phyloP scores from a whole-genome alignment of 768 basidiomycete genomes.

The Pleurotus sapidus region DNA sequence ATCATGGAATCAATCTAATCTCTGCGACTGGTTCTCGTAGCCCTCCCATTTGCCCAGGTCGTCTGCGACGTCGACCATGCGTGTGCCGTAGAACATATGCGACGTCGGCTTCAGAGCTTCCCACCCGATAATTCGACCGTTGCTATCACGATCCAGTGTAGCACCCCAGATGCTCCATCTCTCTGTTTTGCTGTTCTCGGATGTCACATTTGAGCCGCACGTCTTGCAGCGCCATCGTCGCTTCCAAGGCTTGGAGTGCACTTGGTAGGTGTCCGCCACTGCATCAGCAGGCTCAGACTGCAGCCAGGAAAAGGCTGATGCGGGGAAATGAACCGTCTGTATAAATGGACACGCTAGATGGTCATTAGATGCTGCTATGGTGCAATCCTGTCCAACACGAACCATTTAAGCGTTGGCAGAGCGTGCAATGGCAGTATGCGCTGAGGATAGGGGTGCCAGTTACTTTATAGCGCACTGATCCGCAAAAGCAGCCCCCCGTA shows the following conservation, averaged over 20 bases:
- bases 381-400: constrained; percentile 11
- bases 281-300: constrained; percentile 28
- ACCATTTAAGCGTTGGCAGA: constrained; percentile 65
- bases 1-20: constrained; percentile 16
- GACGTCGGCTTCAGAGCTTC: constrained; percentile 56
- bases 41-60: constrained; percentile 62
- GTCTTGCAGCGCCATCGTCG: constrained; percentile 59
- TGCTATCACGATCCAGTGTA: constrained; percentile 49
- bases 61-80: constrained; percentile 55
- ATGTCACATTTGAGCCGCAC: constrained; percentile 55
- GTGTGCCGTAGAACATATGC: constrained; percentile 67
- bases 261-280: constrained; percentile 44
- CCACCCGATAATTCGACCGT: constrained; percentile 50
- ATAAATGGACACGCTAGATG: constrained; percentile 56
- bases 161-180: constrained; percentile 60
- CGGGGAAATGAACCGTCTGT: constrained; percentile 55
- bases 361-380: constrained; percentile 3
- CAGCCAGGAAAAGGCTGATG: constrained; percentile 53
- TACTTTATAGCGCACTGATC: constrained; percentile 45
- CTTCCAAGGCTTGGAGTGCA: constrained; percentile 54
- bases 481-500: constrained; percentile 60
- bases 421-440: constrained; percentile 69
- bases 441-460: constrained; percentile 47
- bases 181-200: constrained; percentile 44
- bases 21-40: constrained; percentile 49